Base-by-base conservation (phyloP, 2,329 filamentous ascomycete genomes). In the Fusarium keratoplasticum region DNA sequence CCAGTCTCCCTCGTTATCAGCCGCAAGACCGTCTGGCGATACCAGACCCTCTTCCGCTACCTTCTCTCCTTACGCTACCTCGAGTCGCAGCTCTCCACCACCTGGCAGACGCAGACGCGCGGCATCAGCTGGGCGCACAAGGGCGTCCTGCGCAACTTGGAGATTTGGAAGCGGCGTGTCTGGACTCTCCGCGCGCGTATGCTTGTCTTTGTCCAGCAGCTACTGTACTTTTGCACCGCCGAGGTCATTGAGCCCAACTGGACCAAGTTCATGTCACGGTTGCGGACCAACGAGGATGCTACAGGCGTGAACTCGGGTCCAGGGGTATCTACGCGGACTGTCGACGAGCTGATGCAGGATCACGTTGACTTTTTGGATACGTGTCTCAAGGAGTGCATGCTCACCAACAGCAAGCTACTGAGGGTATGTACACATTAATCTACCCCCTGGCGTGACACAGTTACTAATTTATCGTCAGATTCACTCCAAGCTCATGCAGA, bases 161-260 rank as follows among this genome's bases (percentile, higher is more conserved):
- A 98, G 83, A 89, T 93, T 64, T 98, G 95, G 95, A 99, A 99
- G 82, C 90, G 95, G 44, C 89, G 94, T 33, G 95, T 96, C 1
- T 98, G 95, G 92, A 98, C 95, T 4, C 84, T 99, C 66, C 90
- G 96, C 36, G 95, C 95, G 4, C 91, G 96, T 57, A 99, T 99
- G 96, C 87, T 98, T 10, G 94, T 98, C 10, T 99, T 98, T 80
- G 95, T 98, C 3, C 96, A 99, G 83, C 96, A 99, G 81, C 87
- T 98, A 40, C 89, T 98, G 7, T 99, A 98, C 83, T 99, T 98
- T 81, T 98, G 95, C 84, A 98, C 96, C 0, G 92, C 95, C 1
- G 96, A 99, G 83, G 96, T 99, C 63, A 97, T 99, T 64, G 96
- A 99, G 82, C 96, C 96, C 4, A 98, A 98, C 82, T 99, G 96